Evolutionary conservation across 495 filamentous ascomycete species (phyloP).

Genomic region (Staphylotrichum longicolle): DNA sequence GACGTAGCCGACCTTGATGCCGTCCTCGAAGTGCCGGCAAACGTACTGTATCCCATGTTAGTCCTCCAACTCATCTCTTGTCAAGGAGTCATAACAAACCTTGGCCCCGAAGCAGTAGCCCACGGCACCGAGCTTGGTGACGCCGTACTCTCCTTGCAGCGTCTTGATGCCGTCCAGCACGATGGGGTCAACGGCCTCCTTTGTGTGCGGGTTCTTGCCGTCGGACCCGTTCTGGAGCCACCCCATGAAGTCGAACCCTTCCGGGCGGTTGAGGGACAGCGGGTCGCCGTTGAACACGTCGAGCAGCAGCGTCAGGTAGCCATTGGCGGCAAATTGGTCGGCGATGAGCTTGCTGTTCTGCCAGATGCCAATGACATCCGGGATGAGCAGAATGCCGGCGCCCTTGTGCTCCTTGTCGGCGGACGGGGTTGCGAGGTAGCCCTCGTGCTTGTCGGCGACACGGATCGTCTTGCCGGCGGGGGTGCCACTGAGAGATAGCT

Average conservation of each 20-base stretch:
- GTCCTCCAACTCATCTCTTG: background rate
- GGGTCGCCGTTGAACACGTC: slow-evolving; percentile 77
- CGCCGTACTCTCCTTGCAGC: slow-evolving; percentile 48
- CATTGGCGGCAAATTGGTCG: slow-evolving; percentile 78
- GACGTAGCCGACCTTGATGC: slow-evolving; percentile 60
- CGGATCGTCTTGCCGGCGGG: slow-evolving; percentile 44
- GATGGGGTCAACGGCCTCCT: slow-evolving; percentile 54
- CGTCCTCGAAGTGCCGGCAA: slow-evolving; percentile 45
- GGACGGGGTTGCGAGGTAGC: slow-evolving; percentile 50
- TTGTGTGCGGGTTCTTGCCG: slow-evolving; percentile 59
- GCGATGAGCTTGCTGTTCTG: slow-evolving; percentile 76
- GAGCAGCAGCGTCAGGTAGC: slow-evolving; percentile 72
- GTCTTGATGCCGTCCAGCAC: slow-evolving; percentile 46
- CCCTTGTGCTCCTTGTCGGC: slow-evolving; percentile 45
- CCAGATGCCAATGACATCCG: slow-evolving; percentile 71
- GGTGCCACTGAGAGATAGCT: slow-evolving; percentile 27
- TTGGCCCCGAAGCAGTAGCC: slow-evolving; percentile 81
- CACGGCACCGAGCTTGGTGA: slow-evolving; percentile 66
- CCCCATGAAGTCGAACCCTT: slow-evolving; percentile 54
- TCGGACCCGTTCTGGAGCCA: slow-evolving; percentile 57
- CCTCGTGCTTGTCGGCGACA: slow-evolving; percentile 45
- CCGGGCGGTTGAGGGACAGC: slow-evolving; percentile 54
- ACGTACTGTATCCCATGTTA: slow-evolving; percentile 38
- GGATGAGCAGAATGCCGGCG: slow-evolving; percentile 55
- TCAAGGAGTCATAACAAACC: slow-evolving; percentile 29